A percentile compares a stretch with the other conserved stretches of the same genome.
phyloP scores from a whole-genome alignment of 768 basidiomycete genomes.

The Panus rudis region DNA sequence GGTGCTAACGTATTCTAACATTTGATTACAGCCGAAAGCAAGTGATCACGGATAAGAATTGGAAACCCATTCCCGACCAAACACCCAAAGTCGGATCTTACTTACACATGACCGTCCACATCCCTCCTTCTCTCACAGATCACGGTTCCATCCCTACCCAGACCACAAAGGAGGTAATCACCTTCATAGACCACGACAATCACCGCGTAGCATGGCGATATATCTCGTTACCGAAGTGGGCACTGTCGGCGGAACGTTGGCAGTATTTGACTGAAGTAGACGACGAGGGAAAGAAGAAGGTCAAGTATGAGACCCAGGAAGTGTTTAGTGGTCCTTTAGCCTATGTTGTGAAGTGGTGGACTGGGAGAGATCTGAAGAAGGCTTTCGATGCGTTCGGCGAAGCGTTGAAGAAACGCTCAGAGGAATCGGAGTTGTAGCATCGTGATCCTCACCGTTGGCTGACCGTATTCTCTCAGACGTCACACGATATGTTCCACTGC shows the following conservation, averaged over 20 bases:
- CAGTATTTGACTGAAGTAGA: slow-evolving; percentile 44
- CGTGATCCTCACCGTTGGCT: too few relatives aligned
- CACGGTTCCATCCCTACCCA: slow-evolving; percentile 30
- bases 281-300: slow-evolving; percentile 41
- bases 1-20: neutral
- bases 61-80: slow-evolving; percentile 37
- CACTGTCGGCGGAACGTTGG: slow-evolving; percentile 55
- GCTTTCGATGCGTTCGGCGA: slow-evolving; percentile 51
- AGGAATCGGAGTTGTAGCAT: slow-evolving; percentile 18
- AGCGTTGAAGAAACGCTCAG: slow-evolving; percentile 46
- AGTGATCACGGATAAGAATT: slow-evolving; percentile 32
- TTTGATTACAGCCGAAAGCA: slow-evolving; percentile 38
- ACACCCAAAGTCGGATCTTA: slow-evolving; percentile 41
- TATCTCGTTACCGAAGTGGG: slow-evolving; percentile 35
- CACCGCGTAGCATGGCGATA: slow-evolving; percentile 51
- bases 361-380: slow-evolving; percentile 33
- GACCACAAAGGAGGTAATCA: slow-evolving; percentile 35
- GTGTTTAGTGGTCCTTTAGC: slow-evolving; percentile 52
- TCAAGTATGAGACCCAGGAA: slow-evolving; percentile 59
- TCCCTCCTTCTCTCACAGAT: slow-evolving; percentile 54
- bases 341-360: slow-evolving; percentile 41
- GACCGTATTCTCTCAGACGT: too few relatives aligned
- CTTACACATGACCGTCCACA: slow-evolving; percentile 47
- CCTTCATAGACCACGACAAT: slow-evolving; percentile 43
- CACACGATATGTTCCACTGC: too few relatives aligned